These are phyloP conservation scores for Desmodesmus armatus DNA, from an alignment of 139 green algal species.

Conservation along the genomic window DNA sequence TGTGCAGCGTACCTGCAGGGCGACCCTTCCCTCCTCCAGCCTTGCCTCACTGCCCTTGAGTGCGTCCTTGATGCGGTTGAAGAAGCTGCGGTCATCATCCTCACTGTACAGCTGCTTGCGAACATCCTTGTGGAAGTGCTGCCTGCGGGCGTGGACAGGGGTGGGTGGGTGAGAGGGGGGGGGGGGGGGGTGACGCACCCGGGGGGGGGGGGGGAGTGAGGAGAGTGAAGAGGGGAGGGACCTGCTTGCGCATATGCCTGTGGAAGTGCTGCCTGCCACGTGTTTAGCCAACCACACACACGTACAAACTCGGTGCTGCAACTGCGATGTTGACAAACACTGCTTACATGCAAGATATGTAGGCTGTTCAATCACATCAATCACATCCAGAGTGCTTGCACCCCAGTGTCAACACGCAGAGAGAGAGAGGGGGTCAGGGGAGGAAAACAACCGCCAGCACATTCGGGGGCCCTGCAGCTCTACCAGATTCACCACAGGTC, in stretches of 20 bases:
- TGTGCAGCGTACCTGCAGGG: slow-evolving; percentile 58
- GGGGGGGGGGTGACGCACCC: too few species aligned
- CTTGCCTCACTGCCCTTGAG: slow-evolving; percentile 66
- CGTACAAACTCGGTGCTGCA: too few species aligned
- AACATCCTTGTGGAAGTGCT: slow-evolving; percentile 79
- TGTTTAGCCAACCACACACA: too few species aligned
- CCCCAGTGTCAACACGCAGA: too few species aligned
- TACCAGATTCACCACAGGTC: neutral
- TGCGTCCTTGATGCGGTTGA: slow-evolving; percentile 69
- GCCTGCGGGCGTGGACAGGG: slow-evolving; percentile 9
- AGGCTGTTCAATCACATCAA: too few species aligned
- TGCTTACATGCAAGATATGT: too few species aligned
- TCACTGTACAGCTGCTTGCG: slow-evolving; percentile 89
- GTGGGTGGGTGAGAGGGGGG: neutral
- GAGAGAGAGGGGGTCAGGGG: too few species aligned
- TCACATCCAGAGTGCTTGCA: too few species aligned
- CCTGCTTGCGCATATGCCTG: neutral
- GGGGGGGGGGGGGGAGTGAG: too few species aligned
- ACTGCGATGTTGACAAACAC: too few species aligned
- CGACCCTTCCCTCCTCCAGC: slow-evolving; percentile 78
- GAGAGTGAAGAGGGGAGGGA: neutral
- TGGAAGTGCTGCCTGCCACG: neutral
- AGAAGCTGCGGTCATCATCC: slow-evolving; percentile 81
- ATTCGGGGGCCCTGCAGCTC: too few species aligned
- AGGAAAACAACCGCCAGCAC: too few species aligned